Conservation (phyloP, 345 rosid species). For the Passiflora organensis region DNA sequence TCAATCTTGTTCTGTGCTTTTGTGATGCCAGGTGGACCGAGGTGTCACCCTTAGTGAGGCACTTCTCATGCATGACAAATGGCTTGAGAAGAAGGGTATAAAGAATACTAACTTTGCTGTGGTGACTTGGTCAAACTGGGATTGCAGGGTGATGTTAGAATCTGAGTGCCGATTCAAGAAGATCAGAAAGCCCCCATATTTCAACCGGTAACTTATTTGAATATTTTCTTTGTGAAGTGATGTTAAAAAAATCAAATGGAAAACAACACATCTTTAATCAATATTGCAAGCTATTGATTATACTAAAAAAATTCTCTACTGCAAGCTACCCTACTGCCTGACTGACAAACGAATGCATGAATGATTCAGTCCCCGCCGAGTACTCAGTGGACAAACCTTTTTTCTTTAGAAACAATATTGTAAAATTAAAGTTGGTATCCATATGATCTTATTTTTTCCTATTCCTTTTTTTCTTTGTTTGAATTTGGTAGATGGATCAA, state of each 20-base stretch:
- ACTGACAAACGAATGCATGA: too few species aligned
- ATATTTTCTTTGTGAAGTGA: neutral
- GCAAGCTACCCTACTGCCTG: too few species aligned
- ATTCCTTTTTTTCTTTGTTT: neutral
- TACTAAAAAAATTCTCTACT: too few species aligned
- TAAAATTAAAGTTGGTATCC: neutral
- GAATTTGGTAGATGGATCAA: constrained; percentile 37
- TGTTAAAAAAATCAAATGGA: neutral
- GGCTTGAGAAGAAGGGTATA: constrained; percentile 48
- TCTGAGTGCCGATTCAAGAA: constrained; percentile 45
- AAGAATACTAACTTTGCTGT: constrained; percentile 37
- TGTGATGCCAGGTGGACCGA: constrained; percentile 35
- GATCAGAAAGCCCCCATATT: constrained; percentile 41
- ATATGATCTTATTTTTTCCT: neutral
- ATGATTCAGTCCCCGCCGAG: too few species aligned
- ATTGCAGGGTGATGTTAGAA: constrained; percentile 47
- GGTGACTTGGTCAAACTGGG: constrained; percentile 50
- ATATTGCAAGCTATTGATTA: too few species aligned
- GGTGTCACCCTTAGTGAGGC: constrained; percentile 45
- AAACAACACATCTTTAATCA: too few species aligned
- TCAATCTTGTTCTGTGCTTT: constrained; percentile 1
- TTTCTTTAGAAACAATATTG: neutral
- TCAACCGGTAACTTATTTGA: constrained; percentile 27
- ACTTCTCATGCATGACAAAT: constrained; percentile 43
- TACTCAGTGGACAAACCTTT: too few species aligned